phyloP scores from a whole-genome alignment of 1,284 basidiomycete species.

The Vanrija pseudolonga region DNA sequence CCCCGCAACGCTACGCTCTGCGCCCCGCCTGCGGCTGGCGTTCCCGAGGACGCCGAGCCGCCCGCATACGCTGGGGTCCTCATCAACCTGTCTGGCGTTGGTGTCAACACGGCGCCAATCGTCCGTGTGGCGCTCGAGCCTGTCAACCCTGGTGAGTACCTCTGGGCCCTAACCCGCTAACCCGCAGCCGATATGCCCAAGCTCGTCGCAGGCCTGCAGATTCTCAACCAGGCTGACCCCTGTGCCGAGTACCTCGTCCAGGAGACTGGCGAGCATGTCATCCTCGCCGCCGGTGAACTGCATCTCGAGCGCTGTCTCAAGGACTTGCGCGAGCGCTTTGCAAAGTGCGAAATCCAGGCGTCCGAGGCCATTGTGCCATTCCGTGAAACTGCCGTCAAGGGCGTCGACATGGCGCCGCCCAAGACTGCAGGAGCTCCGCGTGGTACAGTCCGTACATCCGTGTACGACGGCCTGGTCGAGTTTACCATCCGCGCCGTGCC shows the following conservation, averaged over 20 bases:
- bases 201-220: conserved; percentile 77
- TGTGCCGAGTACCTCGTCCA: conserved; percentile 97
- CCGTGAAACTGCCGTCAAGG: conserved; percentile 87
- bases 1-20: conserved; percentile 89
- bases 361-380: conserved; percentile 97
- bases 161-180: background rate
- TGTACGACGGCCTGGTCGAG: conserved; percentile 68
- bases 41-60: conserved; percentile 28
- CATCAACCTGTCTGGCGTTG: conserved; percentile 78
- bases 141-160: conserved; percentile 58
- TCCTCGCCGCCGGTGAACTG: conserved; percentile 91
- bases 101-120: conserved; percentile 75
- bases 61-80: conserved; percentile 54
- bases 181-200: conserved; percentile 79
- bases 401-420: conserved; percentile 77
- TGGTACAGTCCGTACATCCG: conserved; percentile 71
- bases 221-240: conserved; percentile 93
- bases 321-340: conserved; percentile 92
- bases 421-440: conserved; percentile 69
- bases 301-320: conserved; percentile 96
- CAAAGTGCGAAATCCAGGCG: conserved; percentile 84
- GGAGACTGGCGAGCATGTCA: conserved; percentile 95
- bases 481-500: conserved; percentile 81
- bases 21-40: conserved; percentile 55
- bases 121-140: conserved; percentile 95